These are phyloP conservation scores for Cercospora zeae-maydis DNA, from an alignment of 2,329 filamentous ascomycete species.

Conservation along the genomic window DNA sequence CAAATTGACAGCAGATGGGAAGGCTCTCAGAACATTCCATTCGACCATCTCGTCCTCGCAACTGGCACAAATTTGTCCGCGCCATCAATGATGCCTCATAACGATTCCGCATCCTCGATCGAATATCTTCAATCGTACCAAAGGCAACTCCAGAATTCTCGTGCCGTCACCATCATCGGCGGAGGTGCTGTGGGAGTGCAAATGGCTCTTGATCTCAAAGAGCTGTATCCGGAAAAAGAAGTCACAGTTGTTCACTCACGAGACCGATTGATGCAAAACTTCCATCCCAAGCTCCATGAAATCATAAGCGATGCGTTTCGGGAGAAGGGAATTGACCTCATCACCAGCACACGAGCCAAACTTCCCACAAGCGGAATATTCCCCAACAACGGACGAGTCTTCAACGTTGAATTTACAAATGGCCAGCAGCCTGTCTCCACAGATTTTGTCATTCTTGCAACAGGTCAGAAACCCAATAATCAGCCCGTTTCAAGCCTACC, in stretches of 20 bases:
- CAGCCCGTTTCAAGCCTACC: constrained; percentile 48
- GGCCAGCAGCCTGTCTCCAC: constrained; percentile 45
- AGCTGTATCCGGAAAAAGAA: constrained; percentile 53
- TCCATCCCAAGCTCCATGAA: constrained; percentile 42
- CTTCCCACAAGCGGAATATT: constrained; percentile 27
- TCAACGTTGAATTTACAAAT: constrained; percentile 45
- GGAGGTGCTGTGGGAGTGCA: constrained; percentile 62
- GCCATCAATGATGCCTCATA: constrained; percentile 22
- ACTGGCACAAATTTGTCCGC: constrained; percentile 22
- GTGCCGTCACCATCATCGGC: constrained; percentile 39
- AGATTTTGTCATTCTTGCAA: constrained; percentile 58
- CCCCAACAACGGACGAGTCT: constrained; percentile 21
- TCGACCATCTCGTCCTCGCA: constrained; percentile 25
- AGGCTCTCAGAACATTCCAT: constrained; percentile 19
- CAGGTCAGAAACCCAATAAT: constrained; percentile 58
- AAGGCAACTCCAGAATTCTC: constrained; percentile 25
- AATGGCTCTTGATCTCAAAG: constrained; percentile 58
- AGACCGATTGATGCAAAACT: constrained; percentile 51
- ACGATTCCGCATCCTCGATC: constrained; percentile 15
- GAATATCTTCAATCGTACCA: constrained; percentile 19
- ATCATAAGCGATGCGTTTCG: constrained; percentile 43
- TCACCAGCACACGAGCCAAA: constrained; percentile 42
- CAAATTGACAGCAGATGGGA: constrained; percentile 19
- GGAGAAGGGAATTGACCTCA: constrained; percentile 49
- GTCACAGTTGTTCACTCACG: constrained; percentile 59